Evolutionary conservation across 2,329 filamentous ascomycete genomes (phyloP).

Genomic region (Microdochium trichocladiopsis): DNA sequence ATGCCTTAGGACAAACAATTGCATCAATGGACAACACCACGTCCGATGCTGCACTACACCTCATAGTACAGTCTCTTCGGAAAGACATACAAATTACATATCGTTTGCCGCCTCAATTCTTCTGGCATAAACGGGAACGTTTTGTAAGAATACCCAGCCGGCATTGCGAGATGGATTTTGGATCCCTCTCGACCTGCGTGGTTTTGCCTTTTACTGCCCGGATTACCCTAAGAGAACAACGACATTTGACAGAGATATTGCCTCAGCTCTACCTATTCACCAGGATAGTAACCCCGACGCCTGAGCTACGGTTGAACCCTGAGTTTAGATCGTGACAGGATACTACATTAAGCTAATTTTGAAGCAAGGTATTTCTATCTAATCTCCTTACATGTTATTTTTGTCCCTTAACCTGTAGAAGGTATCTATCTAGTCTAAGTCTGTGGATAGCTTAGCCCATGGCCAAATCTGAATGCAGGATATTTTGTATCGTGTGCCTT

Average conservation of each 20-base stretch:
- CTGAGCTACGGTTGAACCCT: not conserved
- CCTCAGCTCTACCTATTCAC: not conserved
- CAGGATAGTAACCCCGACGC: not conserved
- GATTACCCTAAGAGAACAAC: not conserved
- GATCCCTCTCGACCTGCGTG: not conserved
- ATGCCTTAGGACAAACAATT: not conserved
- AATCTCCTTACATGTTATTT: not conserved
- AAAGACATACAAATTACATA: not conserved
- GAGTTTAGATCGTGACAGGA: not conserved
- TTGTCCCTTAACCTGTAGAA: not conserved
- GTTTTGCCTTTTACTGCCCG: not conserved
- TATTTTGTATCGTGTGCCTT: constrained; percentile 18
- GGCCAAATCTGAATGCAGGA: constrained; percentile 20
- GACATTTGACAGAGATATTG: not conserved
- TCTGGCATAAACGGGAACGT: not conserved
- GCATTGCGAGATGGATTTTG: not conserved
- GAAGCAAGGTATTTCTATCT: not conserved
- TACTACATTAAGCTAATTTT: not conserved
- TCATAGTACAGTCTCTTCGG: not conserved
- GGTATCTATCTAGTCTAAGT: not conserved
- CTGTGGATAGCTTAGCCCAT: constrained; percentile 11
- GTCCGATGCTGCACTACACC: not conserved
- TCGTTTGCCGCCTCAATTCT: not conserved
- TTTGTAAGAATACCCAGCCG: not conserved
- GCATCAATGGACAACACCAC: not conserved